These are phyloP conservation scores for Quercus dentata DNA, from an alignment of 306 rosid genomes.

Conservation along the genomic window DNA sequence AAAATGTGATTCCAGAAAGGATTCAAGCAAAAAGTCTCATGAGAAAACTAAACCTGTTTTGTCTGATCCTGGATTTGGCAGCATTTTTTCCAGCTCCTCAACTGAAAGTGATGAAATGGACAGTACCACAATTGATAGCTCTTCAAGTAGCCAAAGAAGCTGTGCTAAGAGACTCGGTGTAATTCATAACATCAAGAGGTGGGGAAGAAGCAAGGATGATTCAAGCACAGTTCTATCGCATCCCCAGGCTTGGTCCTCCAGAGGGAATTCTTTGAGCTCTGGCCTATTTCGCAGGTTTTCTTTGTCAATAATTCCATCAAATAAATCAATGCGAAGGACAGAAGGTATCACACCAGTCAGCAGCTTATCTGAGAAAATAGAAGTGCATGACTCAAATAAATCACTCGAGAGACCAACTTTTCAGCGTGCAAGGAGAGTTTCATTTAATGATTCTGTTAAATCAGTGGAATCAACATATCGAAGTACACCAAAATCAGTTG, in stretches of 20 bases:
- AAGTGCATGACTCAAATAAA: not conserved
- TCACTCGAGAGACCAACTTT: not conserved
- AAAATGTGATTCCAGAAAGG: not conserved
- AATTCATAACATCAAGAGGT: conserved; percentile 12
- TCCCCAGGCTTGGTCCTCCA: not conserved
- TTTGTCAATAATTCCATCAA: conserved; percentile 20
- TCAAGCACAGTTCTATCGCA: not conserved
- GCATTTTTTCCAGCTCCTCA: conserved; percentile 27
- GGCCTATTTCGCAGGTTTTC: conserved; percentile 27
- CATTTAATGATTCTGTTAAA: conserved; percentile 37
- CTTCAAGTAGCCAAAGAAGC: conserved; percentile 39
- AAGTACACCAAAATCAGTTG: conserved; percentile 4
- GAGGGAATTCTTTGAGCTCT: not conserved
- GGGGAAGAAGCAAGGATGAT: conserved; percentile 25
- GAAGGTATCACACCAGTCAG: not conserved
- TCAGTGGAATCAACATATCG: not conserved
- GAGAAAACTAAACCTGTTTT: not conserved
- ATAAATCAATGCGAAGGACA: conserved; percentile 4
- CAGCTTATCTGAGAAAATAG: not conserved
- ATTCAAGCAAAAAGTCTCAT: conserved; percentile 1
- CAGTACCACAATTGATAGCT: conserved; percentile 29
- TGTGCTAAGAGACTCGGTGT: conserved; percentile 11
- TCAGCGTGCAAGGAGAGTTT: conserved; percentile 31
- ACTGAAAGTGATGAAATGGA: conserved; percentile 32
- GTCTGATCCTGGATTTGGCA: conserved; percentile 17